A percentile compares a stretch with the other conserved stretches of the same genome.
Evolutionary conservation across 257 asterid genomes (phyloP).

Genomic region (Plectranthus barbatus): DNA sequence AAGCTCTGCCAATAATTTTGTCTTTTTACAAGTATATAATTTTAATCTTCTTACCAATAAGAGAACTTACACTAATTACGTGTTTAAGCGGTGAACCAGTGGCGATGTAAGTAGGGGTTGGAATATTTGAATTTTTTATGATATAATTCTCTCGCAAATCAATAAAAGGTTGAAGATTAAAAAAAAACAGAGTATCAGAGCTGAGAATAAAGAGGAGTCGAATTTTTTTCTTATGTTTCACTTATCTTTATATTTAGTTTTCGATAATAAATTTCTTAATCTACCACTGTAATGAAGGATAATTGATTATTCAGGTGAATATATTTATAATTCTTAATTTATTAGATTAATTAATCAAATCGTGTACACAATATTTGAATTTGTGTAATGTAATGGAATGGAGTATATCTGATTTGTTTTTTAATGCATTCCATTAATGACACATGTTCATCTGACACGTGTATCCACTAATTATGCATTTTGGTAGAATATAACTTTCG

Average conservation of each 20-base stretch:
- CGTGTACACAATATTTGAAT: neutral
- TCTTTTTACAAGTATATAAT: too few relatives aligned
- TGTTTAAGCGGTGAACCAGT: neutral
- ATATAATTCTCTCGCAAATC: too few relatives aligned
- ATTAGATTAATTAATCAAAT: neutral
- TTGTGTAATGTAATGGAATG: neutral
- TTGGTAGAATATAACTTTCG: neutral
- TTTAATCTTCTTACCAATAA: neutral
- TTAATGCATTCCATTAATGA: neutral
- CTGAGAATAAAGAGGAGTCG: too few relatives aligned
- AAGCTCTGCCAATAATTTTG: conserved; percentile 24
- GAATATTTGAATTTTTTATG: too few relatives aligned
- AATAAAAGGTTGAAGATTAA: too few relatives aligned
- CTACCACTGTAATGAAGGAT: too few relatives aligned
- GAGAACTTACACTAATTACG: neutral
- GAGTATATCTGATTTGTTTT: neutral
- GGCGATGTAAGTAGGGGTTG: too few relatives aligned
- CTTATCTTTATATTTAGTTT: too few relatives aligned
- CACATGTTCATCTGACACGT: neutral
- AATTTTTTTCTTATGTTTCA: too few relatives aligned
- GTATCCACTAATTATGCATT: neutral
- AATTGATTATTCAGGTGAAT: neutral
- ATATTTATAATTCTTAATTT: neutral
- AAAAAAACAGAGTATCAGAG: too few relatives aligned
- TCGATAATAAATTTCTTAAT: too few relatives aligned